Evolutionary conservation across 2,329 filamentous ascomycete genomes (phyloP).

Genomic region (Teratosphaeria gauchensis): DNA sequence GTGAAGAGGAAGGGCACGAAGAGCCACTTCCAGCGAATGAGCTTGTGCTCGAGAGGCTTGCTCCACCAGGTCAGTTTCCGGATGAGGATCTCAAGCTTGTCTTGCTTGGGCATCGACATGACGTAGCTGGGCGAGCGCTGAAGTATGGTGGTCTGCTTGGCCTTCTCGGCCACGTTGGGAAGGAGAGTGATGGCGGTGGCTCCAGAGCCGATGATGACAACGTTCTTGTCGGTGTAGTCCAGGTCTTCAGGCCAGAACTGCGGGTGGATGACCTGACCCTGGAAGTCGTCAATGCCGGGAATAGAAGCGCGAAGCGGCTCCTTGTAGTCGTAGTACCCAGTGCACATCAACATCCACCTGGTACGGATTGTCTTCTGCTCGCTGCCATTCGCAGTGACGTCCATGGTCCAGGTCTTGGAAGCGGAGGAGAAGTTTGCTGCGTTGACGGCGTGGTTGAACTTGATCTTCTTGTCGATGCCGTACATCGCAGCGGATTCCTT

Average conservation of each 20-base stretch:
- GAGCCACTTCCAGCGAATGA: conserved; percentile 29
- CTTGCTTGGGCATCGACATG: conserved; percentile 20
- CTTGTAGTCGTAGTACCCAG: conserved; percentile 67
- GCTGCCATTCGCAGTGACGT: conserved; percentile 28
- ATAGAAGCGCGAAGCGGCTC: conserved; percentile 51
- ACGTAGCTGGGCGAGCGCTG: conserved; percentile 66
- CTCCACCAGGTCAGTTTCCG: conserved; percentile 15
- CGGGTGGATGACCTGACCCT: conserved; percentile 55
- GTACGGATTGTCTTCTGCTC: conserved; percentile 28
- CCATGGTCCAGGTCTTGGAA: conserved; percentile 39
- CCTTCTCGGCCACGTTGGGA: conserved; percentile 57
- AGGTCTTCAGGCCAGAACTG: conserved; percentile 67
- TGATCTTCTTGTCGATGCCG: conserved; percentile 38
- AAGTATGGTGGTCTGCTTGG: conserved; percentile 63
- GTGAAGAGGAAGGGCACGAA: conserved; percentile 26
- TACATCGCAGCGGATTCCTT: conserved; percentile 33
- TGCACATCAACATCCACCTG: conserved; percentile 49
- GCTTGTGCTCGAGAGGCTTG: conserved; percentile 16
- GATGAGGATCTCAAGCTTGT: conserved; percentile 17
- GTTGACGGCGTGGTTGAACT: conserved; percentile 33
- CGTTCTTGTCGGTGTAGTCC: conserved; percentile 55
- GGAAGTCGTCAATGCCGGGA: conserved; percentile 57
- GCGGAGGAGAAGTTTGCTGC: conserved; percentile 36
- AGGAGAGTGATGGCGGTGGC: conserved; percentile 72
- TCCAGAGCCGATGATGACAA: conserved; percentile 66